Evolutionary conservation across 176 grass and related monocot genomes (phyloP).

Genomic region (Oryza meyeriana): DNA sequence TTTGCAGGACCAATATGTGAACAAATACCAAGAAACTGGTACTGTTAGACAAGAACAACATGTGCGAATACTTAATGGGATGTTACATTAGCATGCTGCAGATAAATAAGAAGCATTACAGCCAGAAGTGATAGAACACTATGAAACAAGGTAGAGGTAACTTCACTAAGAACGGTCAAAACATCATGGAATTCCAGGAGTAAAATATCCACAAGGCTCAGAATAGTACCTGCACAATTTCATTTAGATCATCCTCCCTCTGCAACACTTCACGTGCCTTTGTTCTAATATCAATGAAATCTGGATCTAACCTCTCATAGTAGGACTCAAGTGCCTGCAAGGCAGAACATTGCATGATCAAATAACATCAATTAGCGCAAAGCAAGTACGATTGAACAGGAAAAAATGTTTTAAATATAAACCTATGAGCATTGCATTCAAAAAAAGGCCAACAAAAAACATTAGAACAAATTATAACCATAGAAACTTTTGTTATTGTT

Average conservation of each 20-base stretch:
- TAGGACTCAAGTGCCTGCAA: slow-evolving; percentile 79
- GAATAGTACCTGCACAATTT: slow-evolving; percentile 86
- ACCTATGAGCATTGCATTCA: background rate
- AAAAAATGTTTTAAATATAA: background rate
- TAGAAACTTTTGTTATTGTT: background rate
- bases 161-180: slow-evolving; percentile 25
- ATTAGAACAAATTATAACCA: background rate
- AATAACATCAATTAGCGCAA: background rate
- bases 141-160: slow-evolving; percentile 2
- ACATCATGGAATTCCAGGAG: background rate
- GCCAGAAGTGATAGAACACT: background rate
- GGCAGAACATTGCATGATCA: slow-evolving; percentile 1
- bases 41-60: background rate
- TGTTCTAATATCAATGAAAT: slow-evolving; percentile 94
- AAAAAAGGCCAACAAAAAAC: background rate
- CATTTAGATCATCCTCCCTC: slow-evolving; percentile 90
- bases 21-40: background rate
- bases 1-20: background rate
- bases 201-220: slow-evolving; percentile 1
- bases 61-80: background rate
- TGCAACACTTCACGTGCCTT: slow-evolving; percentile 93
- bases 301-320: slow-evolving; percentile 67
- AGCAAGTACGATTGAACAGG: background rate
- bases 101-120: background rate
- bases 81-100: background rate